Percentiles rank a stretch among this genome's conserved stretches.
Evolutionary conservation across 306 rosid species (phyloP).

Genomic region (Alnus glutinosa): DNA sequence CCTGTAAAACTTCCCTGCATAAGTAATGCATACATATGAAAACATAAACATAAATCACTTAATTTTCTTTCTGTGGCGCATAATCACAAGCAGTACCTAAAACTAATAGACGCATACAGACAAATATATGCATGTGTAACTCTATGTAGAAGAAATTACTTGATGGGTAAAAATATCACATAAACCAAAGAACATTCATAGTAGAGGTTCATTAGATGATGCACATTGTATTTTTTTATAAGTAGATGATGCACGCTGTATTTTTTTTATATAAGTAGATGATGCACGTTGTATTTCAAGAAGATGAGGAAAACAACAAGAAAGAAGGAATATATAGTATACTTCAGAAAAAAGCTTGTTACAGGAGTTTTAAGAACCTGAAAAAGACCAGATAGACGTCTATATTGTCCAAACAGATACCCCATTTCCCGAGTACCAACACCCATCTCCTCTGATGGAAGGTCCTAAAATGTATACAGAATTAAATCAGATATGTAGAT

Average conservation of each 20-base stretch:
- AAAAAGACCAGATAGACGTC: slow-evolving; percentile 92
- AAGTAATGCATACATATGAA: slow-evolving; percentile 54
- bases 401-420: slow-evolving; percentile 95
- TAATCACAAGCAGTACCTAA: slow-evolving; percentile 20
- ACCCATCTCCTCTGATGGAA: slow-evolving; percentile 98
- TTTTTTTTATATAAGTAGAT: too few species aligned
- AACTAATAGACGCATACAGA: neutral
- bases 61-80: slow-evolving; percentile 23
- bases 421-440: slow-evolving; percentile 99
- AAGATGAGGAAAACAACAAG: neutral
- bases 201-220: neutral
- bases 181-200: neutral
- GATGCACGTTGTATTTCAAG: slow-evolving; percentile 1
- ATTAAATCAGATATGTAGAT: slow-evolving; percentile 33
- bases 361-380: slow-evolving; percentile 57
- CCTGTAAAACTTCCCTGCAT: slow-evolving; percentile 99
- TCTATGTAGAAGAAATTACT: neutral
- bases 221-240: too few species aligned
- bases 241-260: neutral
- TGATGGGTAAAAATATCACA: too few species aligned
- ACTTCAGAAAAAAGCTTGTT: slow-evolving; percentile 20
- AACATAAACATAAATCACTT: slow-evolving; percentile 31
- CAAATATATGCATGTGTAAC: neutral
- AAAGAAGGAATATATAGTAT: neutral
- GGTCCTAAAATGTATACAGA: slow-evolving; percentile 64